Base-by-base conservation (phyloP, 2,329 filamentous ascomycete genomes). In the Ophiostoma populinum region DNA sequence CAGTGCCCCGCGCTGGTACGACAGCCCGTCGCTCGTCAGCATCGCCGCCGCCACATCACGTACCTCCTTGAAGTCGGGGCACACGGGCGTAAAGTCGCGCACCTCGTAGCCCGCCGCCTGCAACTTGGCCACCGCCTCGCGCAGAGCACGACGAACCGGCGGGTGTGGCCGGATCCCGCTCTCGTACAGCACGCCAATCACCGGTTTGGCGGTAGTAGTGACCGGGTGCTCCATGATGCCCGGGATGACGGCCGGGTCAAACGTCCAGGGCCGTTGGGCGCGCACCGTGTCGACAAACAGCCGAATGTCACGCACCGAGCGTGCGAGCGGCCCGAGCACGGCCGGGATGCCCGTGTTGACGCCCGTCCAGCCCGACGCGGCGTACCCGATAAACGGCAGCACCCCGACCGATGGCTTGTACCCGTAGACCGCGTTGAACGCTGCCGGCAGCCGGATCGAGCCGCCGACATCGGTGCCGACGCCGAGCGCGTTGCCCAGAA, bases 241-340 rank as follows among this genome's bases (percentile, higher is more conserved):
- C 82, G 0, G 76, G 75, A 1, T 83, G 1, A 87, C 81, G 0
- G 72, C 77, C 45, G 82, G 75, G 50, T 94, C 86, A 49, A 92
- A 54, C 2, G 70, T 51, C 78, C 77, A 82, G 0, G 77, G 77
- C 35, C 69, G 46, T 19, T 18, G 33, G 1, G 36, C 31, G 12
- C 42, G 40, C 16, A 40, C 38, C 2, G 62, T 62, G 7, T 55
- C 57, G 1, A 82, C 53, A 2, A 80, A 49, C 0, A 63, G 55
- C 44, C 69, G 63, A 2, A 71, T 59, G 2, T 39, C 35, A 3
- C 80, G 51, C 27, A 61, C 62, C 11, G 80, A 46, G 0, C 63
- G 65, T 1, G 59, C 57, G 2, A 65, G 52, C 1, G 65, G 73
- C 0, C 76, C 76, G 35, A 49, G 50, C 20, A 53, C 54, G 37